phyloP scores from a whole-genome alignment of 2,329 filamentous ascomycete species.

The Fusarium sp. region DNA sequence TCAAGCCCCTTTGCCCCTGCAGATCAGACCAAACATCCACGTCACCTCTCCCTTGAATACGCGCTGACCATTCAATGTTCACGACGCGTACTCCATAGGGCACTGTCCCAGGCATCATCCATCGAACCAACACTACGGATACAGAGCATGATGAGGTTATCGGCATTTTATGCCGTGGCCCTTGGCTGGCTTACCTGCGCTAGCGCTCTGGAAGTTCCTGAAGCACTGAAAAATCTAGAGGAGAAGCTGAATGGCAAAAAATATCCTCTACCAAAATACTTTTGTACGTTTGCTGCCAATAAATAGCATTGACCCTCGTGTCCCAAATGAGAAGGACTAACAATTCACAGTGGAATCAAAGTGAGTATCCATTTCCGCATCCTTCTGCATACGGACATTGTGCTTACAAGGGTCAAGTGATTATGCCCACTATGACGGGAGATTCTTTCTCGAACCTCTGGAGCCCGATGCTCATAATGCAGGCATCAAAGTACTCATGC shows the following conservation, averaged over 20 bases:
- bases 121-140: background rate
- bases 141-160: constrained; percentile 8
- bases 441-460: constrained; percentile 55
- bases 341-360: constrained; percentile 30
- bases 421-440: constrained; percentile 50
- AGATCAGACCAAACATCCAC: constrained; percentile 8
- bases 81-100: background rate
- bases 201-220: constrained; percentile 9
- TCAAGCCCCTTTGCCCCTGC: constrained; percentile 21
- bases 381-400: no score
- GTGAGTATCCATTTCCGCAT: constrained; percentile 22
- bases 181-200: constrained; percentile 17
- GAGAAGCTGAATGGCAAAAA: constrained; percentile 4
- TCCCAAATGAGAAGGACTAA: background rate
- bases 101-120: background rate
- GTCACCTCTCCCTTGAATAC: constrained; percentile 17
- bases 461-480: constrained; percentile 67
- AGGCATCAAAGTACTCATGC: constrained; percentile 73
- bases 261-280: constrained; percentile 27
- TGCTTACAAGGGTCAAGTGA: constrained; percentile 35
- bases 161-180: background rate
- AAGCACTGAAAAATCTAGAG: constrained; percentile 13
- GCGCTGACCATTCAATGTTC: background rate
- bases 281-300: constrained; percentile 21
- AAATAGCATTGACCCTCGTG: background rate